Percentiles rank a stretch among this genome's conserved stretches.
Evolutionary conservation across 768 basidiomycete species (phyloP).

Genomic region (Serpula lacrymans): DNA sequence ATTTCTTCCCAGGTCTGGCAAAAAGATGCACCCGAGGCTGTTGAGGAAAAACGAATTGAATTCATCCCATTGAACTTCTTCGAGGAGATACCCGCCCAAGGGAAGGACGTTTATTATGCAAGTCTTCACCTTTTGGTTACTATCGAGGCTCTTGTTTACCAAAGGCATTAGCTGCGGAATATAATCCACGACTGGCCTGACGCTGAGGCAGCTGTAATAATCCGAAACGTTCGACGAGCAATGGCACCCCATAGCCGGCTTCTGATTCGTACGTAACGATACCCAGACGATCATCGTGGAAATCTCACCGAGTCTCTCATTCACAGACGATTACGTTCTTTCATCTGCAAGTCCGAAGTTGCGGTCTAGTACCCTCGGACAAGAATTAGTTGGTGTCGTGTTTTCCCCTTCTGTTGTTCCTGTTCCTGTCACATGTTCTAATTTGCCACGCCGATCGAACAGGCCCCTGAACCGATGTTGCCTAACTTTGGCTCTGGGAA

Average conservation of each 20-base stretch:
- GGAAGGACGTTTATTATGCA: slow-evolving; percentile 23
- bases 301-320: neutral
- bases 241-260: slow-evolving; percentile 28
- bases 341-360: slow-evolving; percentile 9
- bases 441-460: neutral
- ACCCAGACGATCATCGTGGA: too few relatives aligned
- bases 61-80: slow-evolving; percentile 19
- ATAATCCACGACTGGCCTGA: slow-evolving; percentile 37
- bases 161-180: slow-evolving; percentile 17
- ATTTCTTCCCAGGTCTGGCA: slow-evolving; percentile 13
- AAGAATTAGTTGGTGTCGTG: too few relatives aligned
- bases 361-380: too few relatives aligned
- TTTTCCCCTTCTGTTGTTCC: too few relatives aligned
- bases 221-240: slow-evolving; percentile 24
- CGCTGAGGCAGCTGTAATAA: slow-evolving; percentile 25
- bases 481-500: slow-evolving; percentile 45
- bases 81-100: slow-evolving; percentile 12
- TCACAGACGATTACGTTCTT: slow-evolving; percentile 20
- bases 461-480: slow-evolving; percentile 44
- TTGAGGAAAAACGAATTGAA: slow-evolving; percentile 13
- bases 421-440: too few relatives aligned
- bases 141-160: neutral
- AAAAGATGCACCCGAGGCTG: slow-evolving; percentile 12
- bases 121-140: neutral
- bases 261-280: slow-evolving; percentile 27